Percentiles rank a stretch among this genome's conserved stretches.
These are phyloP conservation scores for Porcisia deanei DNA, from an alignment of 208 protist species.

Conservation along the genomic window DNA sequence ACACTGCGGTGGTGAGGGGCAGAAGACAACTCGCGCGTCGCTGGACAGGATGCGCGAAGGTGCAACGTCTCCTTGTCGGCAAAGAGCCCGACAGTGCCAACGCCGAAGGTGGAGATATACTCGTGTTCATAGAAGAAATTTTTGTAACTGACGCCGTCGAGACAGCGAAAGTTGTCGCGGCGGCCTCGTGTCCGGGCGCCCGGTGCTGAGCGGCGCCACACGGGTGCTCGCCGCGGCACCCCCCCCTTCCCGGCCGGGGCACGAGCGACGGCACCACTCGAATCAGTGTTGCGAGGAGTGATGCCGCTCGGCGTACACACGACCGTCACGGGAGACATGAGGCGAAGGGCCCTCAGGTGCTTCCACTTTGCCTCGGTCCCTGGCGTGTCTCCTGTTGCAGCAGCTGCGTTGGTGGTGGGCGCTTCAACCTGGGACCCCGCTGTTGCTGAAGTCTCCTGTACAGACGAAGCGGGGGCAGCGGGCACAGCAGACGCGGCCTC, in stretches of 20 bases:
- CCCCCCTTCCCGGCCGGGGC: not conserved
- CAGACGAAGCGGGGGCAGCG: not conserved
- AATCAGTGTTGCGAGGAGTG: not conserved
- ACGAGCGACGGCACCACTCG: not conserved
- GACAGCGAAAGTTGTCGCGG: conserved; percentile 19
- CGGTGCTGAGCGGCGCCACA: not conserved
- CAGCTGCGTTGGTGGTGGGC: not conserved
- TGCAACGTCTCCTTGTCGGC: conserved; percentile 18
- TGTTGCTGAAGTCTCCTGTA: not conserved
- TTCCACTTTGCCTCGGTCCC: not conserved
- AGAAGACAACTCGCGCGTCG: not conserved
- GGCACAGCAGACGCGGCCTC: not conserved
- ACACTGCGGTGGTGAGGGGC: not conserved
- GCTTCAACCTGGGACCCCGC: not conserved
- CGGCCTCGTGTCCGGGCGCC: not conserved
- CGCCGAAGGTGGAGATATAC: conserved; percentile 30
- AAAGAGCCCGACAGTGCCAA: conserved; percentile 61
- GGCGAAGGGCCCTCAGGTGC: not conserved
- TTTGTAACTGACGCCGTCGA: conserved; percentile 19
- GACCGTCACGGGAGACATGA: not conserved
- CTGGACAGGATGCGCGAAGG: not conserved
- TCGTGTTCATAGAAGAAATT: conserved; percentile 43
- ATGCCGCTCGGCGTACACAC: not conserved
- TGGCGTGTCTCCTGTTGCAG: not conserved
- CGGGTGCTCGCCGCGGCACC: not conserved